These are phyloP conservation scores for Mucor sp. DNA, from an alignment of 371 early-diverging fungal genomes.

Conservation along the genomic window DNA sequence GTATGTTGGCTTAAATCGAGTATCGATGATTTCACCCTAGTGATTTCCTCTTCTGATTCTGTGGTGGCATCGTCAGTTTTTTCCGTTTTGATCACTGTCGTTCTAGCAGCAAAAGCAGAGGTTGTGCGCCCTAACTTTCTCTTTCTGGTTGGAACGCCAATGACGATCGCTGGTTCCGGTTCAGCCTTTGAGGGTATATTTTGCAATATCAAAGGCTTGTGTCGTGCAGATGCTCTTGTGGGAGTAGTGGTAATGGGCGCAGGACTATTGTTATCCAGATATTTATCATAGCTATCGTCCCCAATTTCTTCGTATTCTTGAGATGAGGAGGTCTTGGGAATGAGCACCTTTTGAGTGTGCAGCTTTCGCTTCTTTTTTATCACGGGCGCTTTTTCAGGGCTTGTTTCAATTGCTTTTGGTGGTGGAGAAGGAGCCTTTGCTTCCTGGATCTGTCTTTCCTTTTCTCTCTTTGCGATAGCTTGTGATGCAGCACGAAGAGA, in stretches of 20 bases:
- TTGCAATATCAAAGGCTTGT: neutral
- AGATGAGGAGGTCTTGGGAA: neutral
- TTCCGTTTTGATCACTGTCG: neutral
- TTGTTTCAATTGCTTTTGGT: neutral
- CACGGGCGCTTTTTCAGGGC: neutral
- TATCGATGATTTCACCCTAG: neutral
- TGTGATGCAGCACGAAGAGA: slow-evolving; percentile 8
- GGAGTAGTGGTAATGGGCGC: neutral
- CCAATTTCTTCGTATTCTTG: slow-evolving; percentile 1
- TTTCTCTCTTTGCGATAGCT: slow-evolving; percentile 9
- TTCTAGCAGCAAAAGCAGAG: neutral
- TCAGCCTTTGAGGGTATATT: neutral
- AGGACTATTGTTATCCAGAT: neutral
- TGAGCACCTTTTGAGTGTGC: neutral
- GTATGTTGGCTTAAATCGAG: slow-evolving; percentile 17
- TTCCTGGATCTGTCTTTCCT: neutral
- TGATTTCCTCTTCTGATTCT: neutral
- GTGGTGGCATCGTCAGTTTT: neutral
- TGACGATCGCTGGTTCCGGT: neutral
- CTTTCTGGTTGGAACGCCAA: slow-evolving; percentile 2
- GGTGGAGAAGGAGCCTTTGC: neutral
- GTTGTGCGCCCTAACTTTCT: neutral
- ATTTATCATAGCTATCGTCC: slow-evolving; percentile 3
- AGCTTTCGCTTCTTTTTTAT: slow-evolving; percentile 10
- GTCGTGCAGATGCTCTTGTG: neutral